These are phyloP conservation scores for Saturnispora galanensis DNA, from an alignment of 805 yeast species.

Conservation along the genomic window DNA sequence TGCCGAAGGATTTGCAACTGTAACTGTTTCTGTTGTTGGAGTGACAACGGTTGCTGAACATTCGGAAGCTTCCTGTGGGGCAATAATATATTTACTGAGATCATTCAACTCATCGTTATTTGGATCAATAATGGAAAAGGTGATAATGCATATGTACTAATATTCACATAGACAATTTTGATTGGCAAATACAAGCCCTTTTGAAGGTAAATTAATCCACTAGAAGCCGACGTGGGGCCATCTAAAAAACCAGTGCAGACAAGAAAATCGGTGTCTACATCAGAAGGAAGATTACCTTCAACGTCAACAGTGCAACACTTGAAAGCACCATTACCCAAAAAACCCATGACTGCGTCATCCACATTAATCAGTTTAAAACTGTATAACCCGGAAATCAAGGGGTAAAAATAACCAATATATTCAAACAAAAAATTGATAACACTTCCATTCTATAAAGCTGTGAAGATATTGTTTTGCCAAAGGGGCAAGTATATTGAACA, in stretches of 20 bases:
- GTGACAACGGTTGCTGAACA: background rate
- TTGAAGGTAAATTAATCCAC: background rate
- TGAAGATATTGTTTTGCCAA: too few species aligned
- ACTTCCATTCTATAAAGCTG: too few species aligned
- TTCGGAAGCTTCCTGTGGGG: background rate
- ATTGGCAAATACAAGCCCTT: slow-evolving; percentile 6
- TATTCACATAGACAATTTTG: slow-evolving; percentile 5
- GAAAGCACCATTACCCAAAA: slow-evolving; percentile 24
- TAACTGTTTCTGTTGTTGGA: background rate
- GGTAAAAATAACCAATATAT: slow-evolving; percentile 12
- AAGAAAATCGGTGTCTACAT: background rate
- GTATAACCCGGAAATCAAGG: slow-evolving; percentile 22
- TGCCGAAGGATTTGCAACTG: too few species aligned
- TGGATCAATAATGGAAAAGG: background rate
- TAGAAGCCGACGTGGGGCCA: background rate
- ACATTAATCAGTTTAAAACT: slow-evolving; percentile 13
- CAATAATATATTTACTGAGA: background rate
- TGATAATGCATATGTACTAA: background rate
- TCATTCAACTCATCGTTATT: background rate
- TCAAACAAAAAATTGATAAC: slow-evolving; percentile 6
- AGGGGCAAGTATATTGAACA: background rate
- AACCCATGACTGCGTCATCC: slow-evolving; percentile 27
- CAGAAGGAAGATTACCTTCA: slow-evolving; percentile 2
- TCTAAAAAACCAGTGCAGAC: background rate
- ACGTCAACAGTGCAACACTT: slow-evolving; percentile 22